A percentile compares a stretch with the other conserved stretches of the same genome.
Evolutionary conservation across 768 basidiomycete genomes (phyloP).

Genomic region (Boletales sp.): DNA sequence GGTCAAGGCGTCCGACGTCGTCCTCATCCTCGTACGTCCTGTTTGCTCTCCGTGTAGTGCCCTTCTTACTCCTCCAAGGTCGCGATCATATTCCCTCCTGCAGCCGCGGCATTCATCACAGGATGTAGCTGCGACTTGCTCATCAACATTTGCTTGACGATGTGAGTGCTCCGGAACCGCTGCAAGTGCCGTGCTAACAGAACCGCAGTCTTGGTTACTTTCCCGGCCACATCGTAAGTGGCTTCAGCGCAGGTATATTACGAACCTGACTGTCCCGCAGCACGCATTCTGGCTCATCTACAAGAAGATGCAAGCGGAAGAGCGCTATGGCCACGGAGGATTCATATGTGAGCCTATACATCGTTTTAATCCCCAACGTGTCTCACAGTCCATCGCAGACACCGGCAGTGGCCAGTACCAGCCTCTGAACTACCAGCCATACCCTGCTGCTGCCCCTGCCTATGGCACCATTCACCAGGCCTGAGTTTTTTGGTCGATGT

Average conservation of each 20-base stretch:
- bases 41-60: background rate
- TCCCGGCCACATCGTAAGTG: slow-evolving; percentile 54
- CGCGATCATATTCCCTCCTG: slow-evolving; percentile 78
- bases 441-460: slow-evolving; percentile 22
- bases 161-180: slow-evolving; percentile 42
- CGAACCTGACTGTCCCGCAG: slow-evolving; percentile 23
- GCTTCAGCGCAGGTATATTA: background rate
- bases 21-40: slow-evolving; percentile 67
- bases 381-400: slow-evolving; percentile 22
- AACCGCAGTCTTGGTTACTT: slow-evolving; percentile 65
- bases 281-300: slow-evolving; percentile 92
- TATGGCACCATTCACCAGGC: slow-evolving; percentile 32
- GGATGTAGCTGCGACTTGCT: slow-evolving; percentile 86
- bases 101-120: slow-evolving; percentile 70
- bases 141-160: slow-evolving; percentile 76
- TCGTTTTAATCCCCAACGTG: background rate
- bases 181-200: slow-evolving; percentile 1
- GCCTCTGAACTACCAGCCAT: slow-evolving; percentile 21
- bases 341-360: slow-evolving; percentile 63
- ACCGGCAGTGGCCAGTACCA: slow-evolving; percentile 37
- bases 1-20: slow-evolving; percentile 65
- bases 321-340: slow-evolving; percentile 72
- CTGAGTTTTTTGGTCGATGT: slow-evolving; percentile 4
- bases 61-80: slow-evolving; percentile 41
- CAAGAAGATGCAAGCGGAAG: slow-evolving; percentile 85